Evolutionary conservation across 2,329 filamentous ascomycete genomes (phyloP).

Genomic region (Epichloe glyceriae): DNA sequence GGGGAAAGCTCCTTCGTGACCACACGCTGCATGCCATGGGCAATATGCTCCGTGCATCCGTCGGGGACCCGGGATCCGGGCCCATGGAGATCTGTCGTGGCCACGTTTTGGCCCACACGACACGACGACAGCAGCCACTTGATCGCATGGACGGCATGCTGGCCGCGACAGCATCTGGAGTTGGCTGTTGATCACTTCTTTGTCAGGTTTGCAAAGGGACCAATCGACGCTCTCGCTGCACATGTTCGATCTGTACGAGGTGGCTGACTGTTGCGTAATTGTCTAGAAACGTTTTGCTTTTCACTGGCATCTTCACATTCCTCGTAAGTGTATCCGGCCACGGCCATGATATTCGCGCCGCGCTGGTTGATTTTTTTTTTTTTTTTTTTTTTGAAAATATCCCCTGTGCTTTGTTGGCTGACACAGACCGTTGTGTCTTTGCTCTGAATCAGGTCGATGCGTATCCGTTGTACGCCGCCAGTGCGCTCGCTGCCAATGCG

Average conservation of each 20-base stretch:
- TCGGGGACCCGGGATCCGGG: background rate
- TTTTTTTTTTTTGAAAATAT: background rate
- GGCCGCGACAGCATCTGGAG: background rate
- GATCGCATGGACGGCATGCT: slow-evolving; percentile 1
- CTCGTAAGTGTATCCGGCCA: slow-evolving; percentile 43
- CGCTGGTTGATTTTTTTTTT: background rate
- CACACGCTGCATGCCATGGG: background rate
- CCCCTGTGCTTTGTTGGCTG: background rate
- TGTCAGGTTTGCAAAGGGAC: slow-evolving; percentile 12
- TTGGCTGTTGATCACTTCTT: slow-evolving; percentile 19
- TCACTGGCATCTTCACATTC: slow-evolving; percentile 79
- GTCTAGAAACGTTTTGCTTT: slow-evolving; percentile 59
- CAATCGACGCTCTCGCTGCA: background rate
- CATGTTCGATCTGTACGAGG: slow-evolving; percentile 4
- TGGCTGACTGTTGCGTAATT: slow-evolving; percentile 14
- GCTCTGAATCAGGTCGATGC: slow-evolving; percentile 45
- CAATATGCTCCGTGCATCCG: background rate
- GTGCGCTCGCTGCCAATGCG: slow-evolving; percentile 71
- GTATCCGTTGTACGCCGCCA: slow-evolving; percentile 63
- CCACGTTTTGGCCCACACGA: slow-evolving; percentile 3
- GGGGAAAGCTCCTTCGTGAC: background rate
- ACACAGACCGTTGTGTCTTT: background rate
- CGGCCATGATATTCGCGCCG: too few relatives aligned
- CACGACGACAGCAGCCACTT: background rate
- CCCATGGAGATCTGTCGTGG: slow-evolving; percentile 4